These are phyloP conservation scores for Ophiostoma sp. DNA, from an alignment of 2,329 filamentous ascomycete genomes.

Conservation along the genomic window DNA sequence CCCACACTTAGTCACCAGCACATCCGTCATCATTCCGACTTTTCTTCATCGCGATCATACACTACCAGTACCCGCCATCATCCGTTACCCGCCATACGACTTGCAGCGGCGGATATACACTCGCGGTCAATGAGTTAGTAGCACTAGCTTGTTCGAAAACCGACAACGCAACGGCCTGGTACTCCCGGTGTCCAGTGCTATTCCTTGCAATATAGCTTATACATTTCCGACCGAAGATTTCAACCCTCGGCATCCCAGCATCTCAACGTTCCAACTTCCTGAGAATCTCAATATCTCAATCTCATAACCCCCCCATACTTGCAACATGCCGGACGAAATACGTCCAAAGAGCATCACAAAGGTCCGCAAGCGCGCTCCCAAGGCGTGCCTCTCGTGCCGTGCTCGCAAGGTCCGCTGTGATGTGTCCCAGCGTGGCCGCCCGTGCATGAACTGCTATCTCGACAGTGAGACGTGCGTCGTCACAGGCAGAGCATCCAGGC, in stretches of 20 bases:
- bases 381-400: constrained; percentile 47
- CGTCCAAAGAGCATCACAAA: constrained; percentile 39
- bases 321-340: constrained; percentile 35
- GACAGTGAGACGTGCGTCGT: constrained; percentile 41
- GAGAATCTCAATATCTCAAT: not conserved
- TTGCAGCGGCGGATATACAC: not conserved
- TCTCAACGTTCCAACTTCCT: not conserved
- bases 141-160: not conserved
- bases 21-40: too few relatives aligned
- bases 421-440: constrained; percentile 42
- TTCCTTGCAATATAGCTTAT: not conserved
- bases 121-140: not conserved
- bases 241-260: not conserved
- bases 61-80: not conserved
- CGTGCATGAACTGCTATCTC: constrained; percentile 49
- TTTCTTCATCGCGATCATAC: not conserved
- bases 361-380: constrained; percentile 45
- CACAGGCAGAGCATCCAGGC: constrained; percentile 22
- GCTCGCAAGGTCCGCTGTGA: constrained; percentile 49
- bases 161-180: not conserved
- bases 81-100: not conserved
- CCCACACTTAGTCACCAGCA: not conserved
- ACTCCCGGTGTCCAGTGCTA: not conserved
- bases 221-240: not conserved
- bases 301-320: not conserved